Evolutionary conservation across 805 yeast genomes (phyloP).

Genomic region (Maudiozyma barnettii): DNA sequence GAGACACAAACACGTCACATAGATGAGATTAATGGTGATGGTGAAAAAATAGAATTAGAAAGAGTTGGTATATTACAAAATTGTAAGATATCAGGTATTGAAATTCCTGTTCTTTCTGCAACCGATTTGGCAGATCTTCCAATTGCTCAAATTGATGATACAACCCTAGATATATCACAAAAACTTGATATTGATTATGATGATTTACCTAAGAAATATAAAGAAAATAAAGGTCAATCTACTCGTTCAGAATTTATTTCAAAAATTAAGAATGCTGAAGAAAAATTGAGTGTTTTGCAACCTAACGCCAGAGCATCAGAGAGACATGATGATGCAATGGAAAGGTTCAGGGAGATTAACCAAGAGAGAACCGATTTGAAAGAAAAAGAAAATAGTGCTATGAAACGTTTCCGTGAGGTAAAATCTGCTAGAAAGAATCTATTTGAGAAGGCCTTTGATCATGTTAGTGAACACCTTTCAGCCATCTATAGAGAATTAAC

Average conservation of each 20-base stretch:
- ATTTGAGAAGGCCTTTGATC: slow-evolving; percentile 69
- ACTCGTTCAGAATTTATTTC: slow-evolving; percentile 30
- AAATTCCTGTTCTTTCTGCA: slow-evolving; percentile 54
- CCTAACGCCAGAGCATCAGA: slow-evolving; percentile 82
- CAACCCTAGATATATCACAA: slow-evolving; percentile 34
- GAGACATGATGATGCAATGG: slow-evolving; percentile 59
- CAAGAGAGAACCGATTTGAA: slow-evolving; percentile 55
- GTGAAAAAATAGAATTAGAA: slow-evolving; percentile 46
- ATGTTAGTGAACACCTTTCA: slow-evolving; percentile 64
- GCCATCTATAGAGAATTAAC: slow-evolving; percentile 80
- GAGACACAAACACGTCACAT: slow-evolving; percentile 29
- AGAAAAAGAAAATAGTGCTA: slow-evolving; percentile 45
- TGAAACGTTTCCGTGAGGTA: slow-evolving; percentile 48
- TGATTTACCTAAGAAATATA: slow-evolving; percentile 35
- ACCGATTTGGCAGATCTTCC: slow-evolving; percentile 48
- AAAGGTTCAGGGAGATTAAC: slow-evolving; percentile 50
- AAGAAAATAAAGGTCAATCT: slow-evolving; percentile 27
- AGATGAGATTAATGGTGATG: slow-evolving; percentile 40
- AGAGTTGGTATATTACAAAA: slow-evolving; percentile 51
- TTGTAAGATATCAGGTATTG: slow-evolving; percentile 64
- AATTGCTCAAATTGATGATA: slow-evolving; percentile 40
- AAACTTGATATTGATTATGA: slow-evolving; percentile 48
- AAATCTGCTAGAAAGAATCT: slow-evolving; percentile 47
- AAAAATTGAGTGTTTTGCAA: slow-evolving; percentile 36
- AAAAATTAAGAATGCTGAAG: slow-evolving; percentile 31